phyloP scores from a whole-genome alignment of 1,284 basidiomycete species.

The Volvariella volvacea region DNA sequence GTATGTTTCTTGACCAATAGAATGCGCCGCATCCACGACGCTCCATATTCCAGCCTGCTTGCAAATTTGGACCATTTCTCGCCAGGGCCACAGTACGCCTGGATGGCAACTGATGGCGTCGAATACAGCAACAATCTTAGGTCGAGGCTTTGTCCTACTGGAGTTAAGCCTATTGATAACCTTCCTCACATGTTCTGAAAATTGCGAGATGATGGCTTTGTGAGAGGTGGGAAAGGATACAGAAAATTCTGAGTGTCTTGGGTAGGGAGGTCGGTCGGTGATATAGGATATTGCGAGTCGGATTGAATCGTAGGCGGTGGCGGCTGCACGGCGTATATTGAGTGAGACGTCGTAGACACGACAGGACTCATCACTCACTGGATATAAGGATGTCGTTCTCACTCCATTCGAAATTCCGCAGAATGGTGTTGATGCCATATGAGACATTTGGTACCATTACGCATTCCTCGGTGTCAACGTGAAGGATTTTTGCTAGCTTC shows the following conservation, averaged over 20 bases:
- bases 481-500: neutral
- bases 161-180: conserved; percentile 11
- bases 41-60: conserved; percentile 55
- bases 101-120: conserved; percentile 68
- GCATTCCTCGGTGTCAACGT: conserved; percentile 1
- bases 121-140: conserved; percentile 60
- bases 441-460: conserved; percentile 39
- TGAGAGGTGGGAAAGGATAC: conserved; percentile 40
- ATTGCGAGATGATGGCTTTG: conserved; percentile 37
- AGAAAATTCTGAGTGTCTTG: conserved; percentile 48
- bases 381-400: conserved; percentile 31
- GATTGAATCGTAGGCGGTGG: conserved; percentile 25
- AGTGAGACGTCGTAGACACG: conserved; percentile 18
- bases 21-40: conserved; percentile 76
- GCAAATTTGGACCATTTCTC: conserved; percentile 57
- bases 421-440: conserved; percentile 59
- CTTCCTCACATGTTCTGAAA: conserved; percentile 31
- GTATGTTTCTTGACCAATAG: conserved; percentile 54
- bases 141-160: conserved; percentile 10
- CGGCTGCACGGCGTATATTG: neutral
- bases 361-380: conserved; percentile 1
- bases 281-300: conserved; percentile 24
- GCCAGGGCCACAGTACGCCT: conserved; percentile 69
- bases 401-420: conserved; percentile 49
- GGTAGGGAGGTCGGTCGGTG: conserved; percentile 51